phyloP scores from a whole-genome alignment of 768 basidiomycete species.

The Imleria badia region DNA sequence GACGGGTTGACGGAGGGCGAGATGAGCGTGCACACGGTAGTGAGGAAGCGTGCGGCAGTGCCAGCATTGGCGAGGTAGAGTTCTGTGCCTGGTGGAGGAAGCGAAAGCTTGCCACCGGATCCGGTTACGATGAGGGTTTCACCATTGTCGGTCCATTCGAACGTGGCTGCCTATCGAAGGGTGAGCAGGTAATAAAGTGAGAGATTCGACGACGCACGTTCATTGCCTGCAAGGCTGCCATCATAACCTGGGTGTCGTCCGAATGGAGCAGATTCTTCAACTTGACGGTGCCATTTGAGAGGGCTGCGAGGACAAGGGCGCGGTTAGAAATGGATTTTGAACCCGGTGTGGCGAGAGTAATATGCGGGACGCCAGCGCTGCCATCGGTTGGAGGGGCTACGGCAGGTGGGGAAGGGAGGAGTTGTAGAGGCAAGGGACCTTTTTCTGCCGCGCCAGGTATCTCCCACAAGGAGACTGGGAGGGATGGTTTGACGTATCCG shows the following conservation, averaged over 20 bases:
- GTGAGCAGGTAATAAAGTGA: not conserved
- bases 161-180: conserved; percentile 72
- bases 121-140: conserved; percentile 93
- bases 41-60: conserved; percentile 95
- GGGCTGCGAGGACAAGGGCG: conserved; percentile 88
- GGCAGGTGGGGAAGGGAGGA: conserved; percentile 9
- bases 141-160: conserved; percentile 94
- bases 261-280: conserved; percentile 92
- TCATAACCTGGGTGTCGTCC: conserved; percentile 99
- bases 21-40: conserved; percentile 92
- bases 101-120: conserved; percentile 74
- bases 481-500: conserved; percentile 34
- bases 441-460: conserved; percentile 14
- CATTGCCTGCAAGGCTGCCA: conserved; percentile 86
- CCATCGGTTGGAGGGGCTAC: not conserved
- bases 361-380: conserved; percentile 19
- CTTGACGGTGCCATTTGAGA: conserved; percentile 84
- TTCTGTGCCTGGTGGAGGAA: conserved; percentile 80
- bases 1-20: conserved; percentile 40
- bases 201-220: conserved; percentile 47
- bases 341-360: conserved; percentile 89
- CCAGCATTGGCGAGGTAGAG: conserved; percentile 97
- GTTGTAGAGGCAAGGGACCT: conserved; percentile 22
- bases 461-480: conserved; percentile 43
- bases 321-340: conserved; percentile 97